A percentile compares a stretch with the other conserved stretches of the same genome.
phyloP scores from a whole-genome alignment of 371 early-diverging fungal genomes.

The Syncephalastrum monosporum region DNA sequence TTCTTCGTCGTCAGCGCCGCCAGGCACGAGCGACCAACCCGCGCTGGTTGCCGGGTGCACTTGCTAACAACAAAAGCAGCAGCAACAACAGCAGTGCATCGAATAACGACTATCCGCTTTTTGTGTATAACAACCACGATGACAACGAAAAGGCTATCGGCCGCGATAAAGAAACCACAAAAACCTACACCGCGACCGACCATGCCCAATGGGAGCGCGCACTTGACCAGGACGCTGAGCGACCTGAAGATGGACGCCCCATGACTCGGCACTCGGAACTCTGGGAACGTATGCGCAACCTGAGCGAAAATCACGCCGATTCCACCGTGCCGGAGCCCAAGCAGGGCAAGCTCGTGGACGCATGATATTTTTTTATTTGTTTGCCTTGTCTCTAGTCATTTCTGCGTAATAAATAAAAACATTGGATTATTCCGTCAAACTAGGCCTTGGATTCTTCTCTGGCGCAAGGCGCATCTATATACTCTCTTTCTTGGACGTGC shows the following conservation, averaged over 20 bases:
- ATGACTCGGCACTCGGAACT: conserved; percentile 33
- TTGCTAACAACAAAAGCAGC: conserved; percentile 17
- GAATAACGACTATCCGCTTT: conserved; percentile 35
- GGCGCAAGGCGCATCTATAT: no score
- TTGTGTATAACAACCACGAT: conserved; percentile 34
- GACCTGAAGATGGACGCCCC: conserved; percentile 20
- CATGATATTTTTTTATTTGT: neutral
- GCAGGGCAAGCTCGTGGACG: conserved; percentile 6
- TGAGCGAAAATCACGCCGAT: conserved; percentile 16
- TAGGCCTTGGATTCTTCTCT: no score
- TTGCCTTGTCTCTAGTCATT: neutral
- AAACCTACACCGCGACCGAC: conserved; percentile 45
- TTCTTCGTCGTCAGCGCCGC: conserved; percentile 15
- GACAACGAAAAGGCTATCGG: conserved; percentile 9
- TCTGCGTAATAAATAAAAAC: no score
- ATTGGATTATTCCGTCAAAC: no score
- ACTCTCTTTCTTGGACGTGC: no score
- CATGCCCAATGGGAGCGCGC: conserved; percentile 42
- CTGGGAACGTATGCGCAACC: conserved; percentile 38
- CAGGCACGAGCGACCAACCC: conserved; percentile 31
- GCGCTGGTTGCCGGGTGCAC: conserved; percentile 37
- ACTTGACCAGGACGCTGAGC: conserved; percentile 19
- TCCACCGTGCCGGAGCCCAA: neutral
- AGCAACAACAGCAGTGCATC: conserved; percentile 6
- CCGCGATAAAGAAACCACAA: conserved; percentile 7